Evolutionary conservation across 1,284 basidiomycete species (phyloP).

Genomic region (Stygiomarasmius scandens): DNA sequence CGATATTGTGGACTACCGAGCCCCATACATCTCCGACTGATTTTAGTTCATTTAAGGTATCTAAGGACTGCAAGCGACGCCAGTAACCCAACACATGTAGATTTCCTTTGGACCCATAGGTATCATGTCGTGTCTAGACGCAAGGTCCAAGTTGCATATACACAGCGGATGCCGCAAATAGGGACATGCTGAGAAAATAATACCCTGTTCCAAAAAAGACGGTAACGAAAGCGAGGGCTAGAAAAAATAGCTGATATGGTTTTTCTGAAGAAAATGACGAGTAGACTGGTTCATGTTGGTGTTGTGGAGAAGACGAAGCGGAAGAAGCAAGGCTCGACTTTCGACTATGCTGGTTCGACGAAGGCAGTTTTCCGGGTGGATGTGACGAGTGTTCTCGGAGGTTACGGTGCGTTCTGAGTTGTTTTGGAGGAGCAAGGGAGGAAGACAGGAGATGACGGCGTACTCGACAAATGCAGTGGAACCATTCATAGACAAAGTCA

Average conservation of each 20-base stretch:
- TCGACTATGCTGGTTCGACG: slow-evolving; percentile 40
- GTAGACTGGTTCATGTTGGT: no score
- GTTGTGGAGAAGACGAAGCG: slow-evolving; percentile 19
- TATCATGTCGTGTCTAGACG: slow-evolving; percentile 50
- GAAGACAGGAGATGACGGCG: slow-evolving; percentile 74
- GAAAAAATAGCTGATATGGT: slow-evolving; percentile 41
- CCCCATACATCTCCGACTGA: slow-evolving; percentile 71
- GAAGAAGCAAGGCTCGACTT: slow-evolving; percentile 37
- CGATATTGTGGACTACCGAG: slow-evolving; percentile 60
- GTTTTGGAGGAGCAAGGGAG: slow-evolving; percentile 38
- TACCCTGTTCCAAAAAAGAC: slow-evolving; percentile 52
- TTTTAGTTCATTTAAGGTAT: slow-evolving; percentile 66
- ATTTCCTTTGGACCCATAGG: slow-evolving; percentile 58
- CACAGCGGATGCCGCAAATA: slow-evolving; percentile 41
- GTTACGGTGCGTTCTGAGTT: no score
- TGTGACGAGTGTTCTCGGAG: slow-evolving; percentile 34
- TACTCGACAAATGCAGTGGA: slow-evolving; percentile 70
- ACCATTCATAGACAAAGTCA: slow-evolving; percentile 31
- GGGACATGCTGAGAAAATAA: slow-evolving; percentile 46
- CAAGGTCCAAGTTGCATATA: slow-evolving; percentile 40
- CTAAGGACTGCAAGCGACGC: slow-evolving; percentile 53
- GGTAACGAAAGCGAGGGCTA: slow-evolving; percentile 40
- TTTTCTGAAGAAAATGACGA: slow-evolving; percentile 31
- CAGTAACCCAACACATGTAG: no score
- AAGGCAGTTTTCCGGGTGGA: slow-evolving; percentile 48